Evolutionary conservation across 139 green algal genomes (phyloP).

Genomic region (Chlamydomonas urium): DNA sequence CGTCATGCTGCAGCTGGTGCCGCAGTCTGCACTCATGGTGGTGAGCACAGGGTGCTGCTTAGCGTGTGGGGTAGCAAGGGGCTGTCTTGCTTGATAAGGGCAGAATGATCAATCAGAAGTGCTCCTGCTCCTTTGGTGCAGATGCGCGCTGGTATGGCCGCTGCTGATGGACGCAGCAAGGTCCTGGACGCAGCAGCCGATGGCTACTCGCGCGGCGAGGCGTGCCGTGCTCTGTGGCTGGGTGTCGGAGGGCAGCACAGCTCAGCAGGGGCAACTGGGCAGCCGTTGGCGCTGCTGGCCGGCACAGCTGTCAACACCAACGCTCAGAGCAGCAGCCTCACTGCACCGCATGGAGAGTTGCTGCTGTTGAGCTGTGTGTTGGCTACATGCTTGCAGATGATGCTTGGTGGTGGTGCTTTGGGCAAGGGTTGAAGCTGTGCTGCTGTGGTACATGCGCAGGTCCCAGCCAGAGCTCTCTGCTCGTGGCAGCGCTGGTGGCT

Average conservation of each 20-base stretch:
- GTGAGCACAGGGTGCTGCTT: too few relatives aligned
- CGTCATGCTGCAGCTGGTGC: conserved; percentile 42
- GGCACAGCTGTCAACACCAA: conserved; percentile 83
- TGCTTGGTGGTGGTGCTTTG: too few relatives aligned
- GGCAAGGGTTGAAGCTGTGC: too few relatives aligned
- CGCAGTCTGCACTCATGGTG: conserved; percentile 26
- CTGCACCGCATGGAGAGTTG: conserved; percentile 84
- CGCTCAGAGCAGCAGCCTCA: conserved; percentile 75
- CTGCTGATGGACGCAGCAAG: conserved; percentile 62
- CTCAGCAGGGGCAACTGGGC: conserved; percentile 24
- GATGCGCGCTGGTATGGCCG: conserved; percentile 62
- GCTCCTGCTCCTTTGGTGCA: too few relatives aligned
- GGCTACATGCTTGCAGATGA: too few relatives aligned
- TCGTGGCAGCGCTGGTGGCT: conserved; percentile 36
- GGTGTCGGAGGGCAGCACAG: not conserved
- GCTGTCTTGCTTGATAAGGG: not conserved
- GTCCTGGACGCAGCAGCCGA: conserved; percentile 62
- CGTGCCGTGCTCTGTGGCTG: conserved; percentile 44
- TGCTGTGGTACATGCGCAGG: too few relatives aligned
- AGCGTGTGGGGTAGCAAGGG: too few relatives aligned
- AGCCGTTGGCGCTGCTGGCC: conserved; percentile 37
- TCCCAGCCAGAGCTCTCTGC: conserved; percentile 66
- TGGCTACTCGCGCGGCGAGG: conserved; percentile 66
- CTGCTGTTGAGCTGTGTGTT: too few relatives aligned
- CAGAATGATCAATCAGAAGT: conserved; percentile 26